phyloP scores from a whole-genome alignment of 441 rosid species.

The Gossypium lobatum region DNA sequence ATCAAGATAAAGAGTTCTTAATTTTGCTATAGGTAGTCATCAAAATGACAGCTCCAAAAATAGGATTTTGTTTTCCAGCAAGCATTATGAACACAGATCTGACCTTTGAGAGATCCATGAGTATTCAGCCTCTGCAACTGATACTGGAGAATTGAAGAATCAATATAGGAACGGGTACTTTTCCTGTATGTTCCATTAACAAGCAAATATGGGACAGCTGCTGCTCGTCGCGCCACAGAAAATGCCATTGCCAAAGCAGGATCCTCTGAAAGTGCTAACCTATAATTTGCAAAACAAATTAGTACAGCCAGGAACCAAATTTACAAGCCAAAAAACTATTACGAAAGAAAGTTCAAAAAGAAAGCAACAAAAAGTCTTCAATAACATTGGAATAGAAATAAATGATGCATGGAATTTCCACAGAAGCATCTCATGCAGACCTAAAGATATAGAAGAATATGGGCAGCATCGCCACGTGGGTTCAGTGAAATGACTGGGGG shows the following conservation, averaged over 20 bases:
- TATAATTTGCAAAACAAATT: constrained; percentile 26
- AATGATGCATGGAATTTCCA: neutral
- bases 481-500: neutral
- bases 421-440: neutral
- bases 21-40: neutral
- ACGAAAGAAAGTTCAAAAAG: neutral
- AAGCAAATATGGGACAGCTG: constrained; percentile 91
- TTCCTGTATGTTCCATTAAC: constrained; percentile 98
- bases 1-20: neutral
- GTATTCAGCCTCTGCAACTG: constrained; percentile 85
- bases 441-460: neutral
- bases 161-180: constrained; percentile 83
- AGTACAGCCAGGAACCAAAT: constrained; percentile 20
- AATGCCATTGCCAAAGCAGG: constrained; percentile 99
- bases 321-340: constrained; percentile 14
- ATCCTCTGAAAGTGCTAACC: constrained; percentile 94
- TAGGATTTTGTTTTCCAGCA: neutral
- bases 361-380: neutral
- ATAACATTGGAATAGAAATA: neutral
- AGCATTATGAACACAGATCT: constrained; percentile 19
- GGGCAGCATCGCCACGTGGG: neutral
- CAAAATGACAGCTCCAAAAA: neutral
- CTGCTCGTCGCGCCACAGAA: constrained; percentile 94
- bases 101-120: constrained; percentile 84
- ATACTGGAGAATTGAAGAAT: constrained; percentile 86